Evolutionary conservation across 2,329 filamentous ascomycete species (phyloP).

Genomic region (Scedosporium aurantiacum): DNA sequence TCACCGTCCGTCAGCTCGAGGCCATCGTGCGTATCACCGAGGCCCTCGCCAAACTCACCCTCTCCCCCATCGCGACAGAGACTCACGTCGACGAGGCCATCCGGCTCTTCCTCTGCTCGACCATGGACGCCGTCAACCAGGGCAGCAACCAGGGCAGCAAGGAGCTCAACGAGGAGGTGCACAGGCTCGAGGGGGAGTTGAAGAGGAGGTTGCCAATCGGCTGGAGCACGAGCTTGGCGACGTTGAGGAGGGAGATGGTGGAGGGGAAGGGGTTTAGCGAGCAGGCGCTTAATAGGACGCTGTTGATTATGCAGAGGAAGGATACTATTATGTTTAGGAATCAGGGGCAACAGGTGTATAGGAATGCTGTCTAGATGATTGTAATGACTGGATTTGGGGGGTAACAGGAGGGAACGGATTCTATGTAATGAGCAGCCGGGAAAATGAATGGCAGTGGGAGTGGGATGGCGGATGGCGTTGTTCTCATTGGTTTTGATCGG

Average conservation of each 20-base stretch:
- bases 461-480: too few species aligned
- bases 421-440: too few species aligned
- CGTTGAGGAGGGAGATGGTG: slow-evolving; percentile 79
- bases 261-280: slow-evolving; percentile 86
- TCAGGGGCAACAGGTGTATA: slow-evolving; percentile 63
- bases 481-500: too few species aligned
- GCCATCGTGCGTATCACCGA: slow-evolving; percentile 96
- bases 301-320: slow-evolving; percentile 76
- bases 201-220: slow-evolving; percentile 82
- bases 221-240: slow-evolving; percentile 86
- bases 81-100: slow-evolving; percentile 95
- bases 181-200: slow-evolving; percentile 79
- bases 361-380: slow-evolving; percentile 50
- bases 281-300: slow-evolving; percentile 68
- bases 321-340: slow-evolving; percentile 78
- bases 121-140: slow-evolving; percentile 95
- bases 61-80: slow-evolving; percentile 79
- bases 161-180: slow-evolving; percentile 83
- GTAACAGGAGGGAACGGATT: too few species aligned
- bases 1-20: slow-evolving; percentile 93
- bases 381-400: too few species aligned
- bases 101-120: slow-evolving; percentile 86
- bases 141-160: slow-evolving; percentile 73
- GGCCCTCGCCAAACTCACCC: slow-evolving; percentile 79
- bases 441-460: too few species aligned